Evolutionary conservation across 2,329 filamentous ascomycete species (phyloP).

Genomic region (Trichophyton benhamiae): DNA sequence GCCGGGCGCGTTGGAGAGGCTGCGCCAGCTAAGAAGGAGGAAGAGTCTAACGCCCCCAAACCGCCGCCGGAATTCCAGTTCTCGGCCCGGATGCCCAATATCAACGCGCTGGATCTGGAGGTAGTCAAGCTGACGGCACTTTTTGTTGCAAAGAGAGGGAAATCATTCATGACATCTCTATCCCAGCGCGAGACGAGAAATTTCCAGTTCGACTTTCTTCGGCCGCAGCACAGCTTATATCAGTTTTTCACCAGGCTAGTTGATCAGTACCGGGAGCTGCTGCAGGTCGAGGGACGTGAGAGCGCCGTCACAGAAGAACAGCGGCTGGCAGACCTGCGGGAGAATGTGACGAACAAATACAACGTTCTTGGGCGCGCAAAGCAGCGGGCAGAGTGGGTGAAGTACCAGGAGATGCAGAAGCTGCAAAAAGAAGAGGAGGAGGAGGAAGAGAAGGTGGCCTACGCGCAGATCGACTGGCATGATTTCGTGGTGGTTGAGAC

Average conservation of each 20-base stretch:
- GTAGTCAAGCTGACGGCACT: slow-evolving; percentile 65
- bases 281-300: slow-evolving; percentile 56
- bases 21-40: slow-evolving; percentile 39
- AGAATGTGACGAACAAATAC: slow-evolving; percentile 67
- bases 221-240: slow-evolving; percentile 89
- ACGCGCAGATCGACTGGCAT: slow-evolving; percentile 92
- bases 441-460: slow-evolving; percentile 63
- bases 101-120: slow-evolving; percentile 83
- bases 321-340: slow-evolving; percentile 58
- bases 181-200: slow-evolving; percentile 82
- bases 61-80: slow-evolving; percentile 82
- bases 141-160: slow-evolving; percentile 85
- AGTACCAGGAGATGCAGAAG: slow-evolving; percentile 73
- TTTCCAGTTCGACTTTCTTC: slow-evolving; percentile 90
- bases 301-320: slow-evolving; percentile 60
- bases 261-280: slow-evolving; percentile 78
- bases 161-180: slow-evolving; percentile 79
- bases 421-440: slow-evolving; percentile 78
- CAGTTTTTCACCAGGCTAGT: slow-evolving; percentile 88
- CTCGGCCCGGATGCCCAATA: slow-evolving; percentile 92
- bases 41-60: slow-evolving; percentile 68
- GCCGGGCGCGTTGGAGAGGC: slow-evolving; percentile 60
- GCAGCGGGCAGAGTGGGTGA: slow-evolving; percentile 75
- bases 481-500: slow-evolving; percentile 95
- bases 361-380: slow-evolving; percentile 68